Conservation (phyloP, 345 rosid species). For the Populus ilicifolia region DNA sequence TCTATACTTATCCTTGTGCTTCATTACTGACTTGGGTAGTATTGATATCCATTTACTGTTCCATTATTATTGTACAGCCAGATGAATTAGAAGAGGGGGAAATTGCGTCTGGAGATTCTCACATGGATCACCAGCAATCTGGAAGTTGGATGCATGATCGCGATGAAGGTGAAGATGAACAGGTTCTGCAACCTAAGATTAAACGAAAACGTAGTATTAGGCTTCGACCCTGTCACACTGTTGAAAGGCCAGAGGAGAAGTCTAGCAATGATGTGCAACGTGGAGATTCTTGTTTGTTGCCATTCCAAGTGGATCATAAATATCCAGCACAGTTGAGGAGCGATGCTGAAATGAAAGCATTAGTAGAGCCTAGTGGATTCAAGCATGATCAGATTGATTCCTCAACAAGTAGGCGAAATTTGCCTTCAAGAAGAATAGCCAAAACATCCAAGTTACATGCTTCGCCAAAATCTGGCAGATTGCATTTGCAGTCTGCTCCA, state of each 20-base stretch:
- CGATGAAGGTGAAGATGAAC: slow-evolving; percentile 95
- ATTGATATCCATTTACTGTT: slow-evolving; percentile 20
- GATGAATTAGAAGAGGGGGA: slow-evolving; percentile 99
- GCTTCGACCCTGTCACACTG: slow-evolving; percentile 71
- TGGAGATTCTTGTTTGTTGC: slow-evolving; percentile 46
- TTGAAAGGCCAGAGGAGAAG: slow-evolving; percentile 66
- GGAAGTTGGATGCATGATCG: slow-evolving; percentile 95
- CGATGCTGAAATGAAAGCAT: slow-evolving; percentile 39
- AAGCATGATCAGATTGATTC: slow-evolving; percentile 74
- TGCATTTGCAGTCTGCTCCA: slow-evolving; percentile 42
- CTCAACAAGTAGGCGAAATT: slow-evolving; percentile 51
- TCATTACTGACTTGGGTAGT: background rate
- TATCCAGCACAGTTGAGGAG: slow-evolving; percentile 58
- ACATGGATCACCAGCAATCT: slow-evolving; percentile 81
- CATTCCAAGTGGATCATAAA: slow-evolving; percentile 58
- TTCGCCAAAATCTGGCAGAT: slow-evolving; percentile 68
- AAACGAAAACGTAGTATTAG: slow-evolving; percentile 96
- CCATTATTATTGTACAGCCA: slow-evolving; percentile 45
- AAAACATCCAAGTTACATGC: slow-evolving; percentile 61
- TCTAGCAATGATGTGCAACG: slow-evolving; percentile 50
- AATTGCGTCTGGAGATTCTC: slow-evolving; percentile 95
- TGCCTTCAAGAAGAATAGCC: slow-evolving; percentile 61
- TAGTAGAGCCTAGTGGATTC: slow-evolving; percentile 38
- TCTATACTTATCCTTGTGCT: slow-evolving; percentile 1
- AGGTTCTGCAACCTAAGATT: slow-evolving; percentile 93